Base-by-base conservation (phyloP, 1,284 basidiomycete species). In the Vanrija sp. region DNA sequence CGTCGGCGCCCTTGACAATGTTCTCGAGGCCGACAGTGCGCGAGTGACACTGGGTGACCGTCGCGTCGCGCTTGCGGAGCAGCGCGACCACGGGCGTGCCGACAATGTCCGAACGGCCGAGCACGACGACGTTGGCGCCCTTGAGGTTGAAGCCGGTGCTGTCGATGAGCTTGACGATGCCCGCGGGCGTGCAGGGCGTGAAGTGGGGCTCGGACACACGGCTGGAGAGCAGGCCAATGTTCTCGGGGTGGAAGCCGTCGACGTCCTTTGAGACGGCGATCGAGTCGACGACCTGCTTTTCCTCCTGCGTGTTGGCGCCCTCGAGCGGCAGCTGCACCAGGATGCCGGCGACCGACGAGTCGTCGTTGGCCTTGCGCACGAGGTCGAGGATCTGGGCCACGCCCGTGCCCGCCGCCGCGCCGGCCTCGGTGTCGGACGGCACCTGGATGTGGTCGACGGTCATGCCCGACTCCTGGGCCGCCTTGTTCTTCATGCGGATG, bases 171-270 rank as follows among this genome's bases (percentile, higher is more conserved):
- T 86, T 85, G 69, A 98, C 88, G 54, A 95, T 87, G 34, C 91
- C 96, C 23, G 92, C 86, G 1, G 96, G 96, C 9, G 96, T 99
- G 80, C 96, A 98, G 21, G 96, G 95, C 9, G 86, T 81, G 78
- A 98, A 98, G 57, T 95, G 82, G 26, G 96, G 96, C 26, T 86
- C 85, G 28, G 89, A 87, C 46, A 93, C 89, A 65, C 93, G 87
- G 57, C 92, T 96, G 46, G 89, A 87, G 48, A 99, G 83, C 66
- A 93, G 88, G 26, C 96, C 96, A 65, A 98, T 98, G 79, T 98
- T 99, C 78, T 97, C 95, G 6, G 95, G 92, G 80, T 98, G 93
- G 82, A 99, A 99, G 50, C 95, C 96, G 77, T 99, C 96, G 57
- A 98, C 89, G 69, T 99, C 96, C 80, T 99, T 99, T 72, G 86